phyloP scores from a whole-genome alignment of 2,329 filamentous ascomycete species.

The Stachybotrys chartarum region DNA sequence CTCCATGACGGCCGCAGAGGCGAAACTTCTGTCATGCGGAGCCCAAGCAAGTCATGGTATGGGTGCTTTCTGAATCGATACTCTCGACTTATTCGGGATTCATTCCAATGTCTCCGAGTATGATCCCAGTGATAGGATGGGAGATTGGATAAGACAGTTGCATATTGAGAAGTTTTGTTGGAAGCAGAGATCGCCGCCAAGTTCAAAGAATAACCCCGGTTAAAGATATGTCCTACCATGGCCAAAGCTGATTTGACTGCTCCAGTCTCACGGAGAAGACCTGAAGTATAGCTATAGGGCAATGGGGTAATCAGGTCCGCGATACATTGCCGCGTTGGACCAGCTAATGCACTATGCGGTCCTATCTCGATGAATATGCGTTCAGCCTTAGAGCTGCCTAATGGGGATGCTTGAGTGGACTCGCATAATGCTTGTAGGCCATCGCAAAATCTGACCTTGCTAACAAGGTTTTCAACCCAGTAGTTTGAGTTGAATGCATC shows the following conservation, averaged over 20 bases:
- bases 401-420: background rate
- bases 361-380: slow-evolving; percentile 12
- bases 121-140: slow-evolving; percentile 31
- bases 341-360: slow-evolving; percentile 8
- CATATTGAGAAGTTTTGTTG: background rate
- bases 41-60: slow-evolving; percentile 31
- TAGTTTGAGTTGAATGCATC: slow-evolving; percentile 4
- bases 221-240: slow-evolving; percentile 3
- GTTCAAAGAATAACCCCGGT: slow-evolving; percentile 2
- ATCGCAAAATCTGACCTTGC: slow-evolving; percentile 4
- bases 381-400: background rate
- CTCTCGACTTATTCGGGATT: slow-evolving; percentile 20
- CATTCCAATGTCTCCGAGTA: slow-evolving; percentile 21
- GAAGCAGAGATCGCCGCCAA: slow-evolving; percentile 6
- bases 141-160: slow-evolving; percentile 17
- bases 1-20: slow-evolving; percentile 13
- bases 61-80: slow-evolving; percentile 21
- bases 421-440: slow-evolving; percentile 2
- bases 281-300: slow-evolving; percentile 5
- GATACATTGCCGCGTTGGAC: slow-evolving; percentile 7
- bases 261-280: slow-evolving; percentile 7
- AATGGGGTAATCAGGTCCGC: slow-evolving; percentile 1
- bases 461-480: slow-evolving; percentile 7
- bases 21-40: slow-evolving; percentile 11
- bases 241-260: slow-evolving; percentile 3